Percentiles rank a stretch among this genome's conserved stretches.
phyloP scores from a whole-genome alignment of 2,329 filamentous ascomycete species.

The Alternaria gaisen region DNA sequence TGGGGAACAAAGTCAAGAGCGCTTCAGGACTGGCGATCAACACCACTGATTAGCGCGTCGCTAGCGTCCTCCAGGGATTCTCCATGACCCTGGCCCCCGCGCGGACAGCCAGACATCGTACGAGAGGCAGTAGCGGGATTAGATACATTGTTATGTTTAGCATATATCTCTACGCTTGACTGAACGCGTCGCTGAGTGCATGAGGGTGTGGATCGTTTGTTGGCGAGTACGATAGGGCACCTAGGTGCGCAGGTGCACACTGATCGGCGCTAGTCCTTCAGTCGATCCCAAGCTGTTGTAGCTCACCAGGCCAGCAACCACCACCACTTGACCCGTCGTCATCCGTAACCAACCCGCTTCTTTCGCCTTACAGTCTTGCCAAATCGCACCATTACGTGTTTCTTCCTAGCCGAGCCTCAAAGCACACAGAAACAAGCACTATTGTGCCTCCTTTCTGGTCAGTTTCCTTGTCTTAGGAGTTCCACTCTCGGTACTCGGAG shows the following conservation, averaged over 20 bases:
- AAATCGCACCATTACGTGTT: constrained; percentile 9
- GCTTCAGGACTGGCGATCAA: constrained; percentile 24
- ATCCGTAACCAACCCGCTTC: constrained; percentile 11
- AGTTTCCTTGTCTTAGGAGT: neutral
- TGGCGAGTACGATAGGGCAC: constrained; percentile 7
- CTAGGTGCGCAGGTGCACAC: constrained; percentile 7
- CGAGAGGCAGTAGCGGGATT: constrained; percentile 15
- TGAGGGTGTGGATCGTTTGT: constrained; percentile 8
- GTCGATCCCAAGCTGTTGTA: constrained; percentile 8
- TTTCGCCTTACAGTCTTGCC: constrained; percentile 8
- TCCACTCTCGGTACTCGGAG: constrained; percentile 3
- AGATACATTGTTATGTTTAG: constrained; percentile 11
- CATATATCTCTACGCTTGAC: constrained; percentile 11
- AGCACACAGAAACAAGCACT: neutral
- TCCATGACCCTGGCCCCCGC: constrained; percentile 32
- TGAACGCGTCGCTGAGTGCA: constrained; percentile 10
- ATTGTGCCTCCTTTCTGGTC: neutral
- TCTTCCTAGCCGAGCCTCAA: neutral
- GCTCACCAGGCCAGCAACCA: constrained; percentile 12
- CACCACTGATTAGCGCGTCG: constrained; percentile 22
- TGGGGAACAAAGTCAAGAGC: constrained; percentile 25
- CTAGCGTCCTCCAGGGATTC: constrained; percentile 23
- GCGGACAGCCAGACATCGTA: constrained; percentile 15
- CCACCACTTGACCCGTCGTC: neutral
- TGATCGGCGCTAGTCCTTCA: constrained; percentile 15